Evolutionary conservation across 345 rosid species (phyloP).

Genomic region (Populus deltoides): DNA sequence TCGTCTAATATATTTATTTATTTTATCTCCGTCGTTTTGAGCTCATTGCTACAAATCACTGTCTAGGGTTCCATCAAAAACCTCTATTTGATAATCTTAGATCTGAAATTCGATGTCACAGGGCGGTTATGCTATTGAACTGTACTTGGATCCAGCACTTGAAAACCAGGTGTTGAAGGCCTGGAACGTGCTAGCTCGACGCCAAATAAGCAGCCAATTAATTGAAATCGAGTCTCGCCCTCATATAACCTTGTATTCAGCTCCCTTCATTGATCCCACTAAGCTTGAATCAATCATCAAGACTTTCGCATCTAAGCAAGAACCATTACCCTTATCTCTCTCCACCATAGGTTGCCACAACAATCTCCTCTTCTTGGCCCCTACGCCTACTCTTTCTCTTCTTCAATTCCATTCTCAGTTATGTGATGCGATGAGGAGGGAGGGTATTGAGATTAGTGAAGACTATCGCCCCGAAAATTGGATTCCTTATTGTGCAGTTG

Average conservation of each 20-base stretch:
- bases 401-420: slow-evolving; percentile 73
- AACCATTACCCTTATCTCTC: slow-evolving; percentile 61
- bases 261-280: slow-evolving; percentile 50
- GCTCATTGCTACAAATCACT: no score
- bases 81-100: no score
- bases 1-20: no score
- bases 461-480: slow-evolving; percentile 66
- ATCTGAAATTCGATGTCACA: slow-evolving; percentile 25
- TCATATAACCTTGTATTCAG: slow-evolving; percentile 77
- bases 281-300: slow-evolving; percentile 66
- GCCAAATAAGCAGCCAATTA: slow-evolving; percentile 88
- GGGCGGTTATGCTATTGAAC: slow-evolving; percentile 91
- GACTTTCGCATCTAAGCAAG: slow-evolving; percentile 64
- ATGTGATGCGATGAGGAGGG: slow-evolving; percentile 72
- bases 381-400: slow-evolving; percentile 66
- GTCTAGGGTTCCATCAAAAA: no score
- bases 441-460: slow-evolving; percentile 71
- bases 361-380: slow-evolving; percentile 69
- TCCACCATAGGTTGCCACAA: slow-evolving; percentile 70
- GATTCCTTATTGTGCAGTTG: slow-evolving; percentile 86
- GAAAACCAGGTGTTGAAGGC: slow-evolving; percentile 97
- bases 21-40: no score
- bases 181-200: slow-evolving; percentile 98
- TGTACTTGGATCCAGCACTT: slow-evolving; percentile 91
- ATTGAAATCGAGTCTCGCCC: slow-evolving; percentile 96